Evolutionary conservation across 768 basidiomycete genomes (phyloP).

Genomic region (Phaffia tasmanica): DNA sequence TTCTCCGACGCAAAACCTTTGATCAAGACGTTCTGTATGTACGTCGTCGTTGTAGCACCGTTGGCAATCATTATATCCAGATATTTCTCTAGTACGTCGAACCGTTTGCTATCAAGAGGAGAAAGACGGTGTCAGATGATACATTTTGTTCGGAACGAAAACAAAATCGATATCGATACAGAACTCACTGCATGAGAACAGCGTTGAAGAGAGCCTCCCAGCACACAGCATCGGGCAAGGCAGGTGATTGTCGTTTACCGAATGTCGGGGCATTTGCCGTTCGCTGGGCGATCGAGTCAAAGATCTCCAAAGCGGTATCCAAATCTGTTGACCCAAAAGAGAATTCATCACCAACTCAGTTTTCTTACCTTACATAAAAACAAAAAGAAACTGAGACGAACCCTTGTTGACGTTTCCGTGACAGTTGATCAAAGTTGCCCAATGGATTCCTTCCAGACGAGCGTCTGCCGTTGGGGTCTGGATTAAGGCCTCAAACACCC

Average conservation of each 20-base stretch:
- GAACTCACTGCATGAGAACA: conserved; percentile 49
- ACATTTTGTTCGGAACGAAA: no score
- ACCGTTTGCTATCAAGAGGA: conserved; percentile 42
- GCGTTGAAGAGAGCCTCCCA: conserved; percentile 87
- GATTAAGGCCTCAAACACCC: conserved; percentile 51
- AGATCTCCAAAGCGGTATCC: conserved; percentile 60
- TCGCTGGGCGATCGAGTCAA: conserved; percentile 58
- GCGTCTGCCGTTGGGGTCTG: conserved; percentile 34
- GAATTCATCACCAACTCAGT: not conserved
- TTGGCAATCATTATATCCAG: conserved; percentile 50
- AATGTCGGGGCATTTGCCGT: conserved; percentile 40
- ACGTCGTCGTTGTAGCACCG: conserved; percentile 81
- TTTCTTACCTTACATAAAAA: not conserved
- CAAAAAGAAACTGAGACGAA: not conserved
- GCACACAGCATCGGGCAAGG: conserved; percentile 64
- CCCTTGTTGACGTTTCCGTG: conserved; percentile 63
- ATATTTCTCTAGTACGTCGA: conserved; percentile 65
- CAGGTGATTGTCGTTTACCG: conserved; percentile 20
- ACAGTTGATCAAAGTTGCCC: conserved; percentile 79
- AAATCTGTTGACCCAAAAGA: conserved; percentile 43
- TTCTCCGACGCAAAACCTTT: conserved; percentile 59
- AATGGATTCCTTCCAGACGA: conserved; percentile 51
- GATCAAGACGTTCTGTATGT: conserved; percentile 80
- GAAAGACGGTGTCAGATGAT: no score
- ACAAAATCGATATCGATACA: no score